Conservation (phyloP, 345 rosid genomes). For the Camelina neglecta region DNA sequence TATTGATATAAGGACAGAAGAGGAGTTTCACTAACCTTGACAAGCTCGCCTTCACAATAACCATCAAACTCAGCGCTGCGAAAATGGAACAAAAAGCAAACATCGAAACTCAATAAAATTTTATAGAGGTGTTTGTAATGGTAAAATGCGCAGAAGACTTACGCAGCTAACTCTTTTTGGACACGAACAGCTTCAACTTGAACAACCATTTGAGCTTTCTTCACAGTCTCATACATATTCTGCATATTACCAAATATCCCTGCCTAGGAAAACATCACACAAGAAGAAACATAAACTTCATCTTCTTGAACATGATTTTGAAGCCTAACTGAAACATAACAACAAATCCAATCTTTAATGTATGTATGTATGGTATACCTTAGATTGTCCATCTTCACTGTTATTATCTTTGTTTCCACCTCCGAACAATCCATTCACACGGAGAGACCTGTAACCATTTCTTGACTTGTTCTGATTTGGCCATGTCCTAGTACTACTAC, state of each 20-base stretch:
- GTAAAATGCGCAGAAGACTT: conserved; percentile 35
- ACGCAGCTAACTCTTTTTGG: conserved; percentile 91
- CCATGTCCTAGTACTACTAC: conserved; percentile 6
- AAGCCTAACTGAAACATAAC: neutral
- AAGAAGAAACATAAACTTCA: neutral
- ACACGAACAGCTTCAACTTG: conserved; percentile 94
- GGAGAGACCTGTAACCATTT: conserved; percentile 46
- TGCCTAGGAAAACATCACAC: conserved; percentile 56
- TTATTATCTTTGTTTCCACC: conserved; percentile 74
- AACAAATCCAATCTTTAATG: neutral
- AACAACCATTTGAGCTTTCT: conserved; percentile 98
- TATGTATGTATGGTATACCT: conserved; percentile 49
- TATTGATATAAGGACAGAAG: neutral
- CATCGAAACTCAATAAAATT: conserved; percentile 4
- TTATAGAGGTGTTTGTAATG: neutral
- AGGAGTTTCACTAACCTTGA: conserved; percentile 58
- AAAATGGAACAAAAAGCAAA: conserved; percentile 35
- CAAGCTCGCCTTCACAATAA: conserved; percentile 92
- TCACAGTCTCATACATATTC: conserved; percentile 87
- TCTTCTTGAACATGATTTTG: neutral
- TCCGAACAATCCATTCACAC: conserved; percentile 74
- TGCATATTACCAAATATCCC: conserved; percentile 93
- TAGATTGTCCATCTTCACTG: conserved; percentile 67
- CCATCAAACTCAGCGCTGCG: conserved; percentile 94
- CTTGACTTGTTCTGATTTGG: conserved; percentile 29